phyloP scores from a whole-genome alignment of 2,329 filamentous ascomycete species.

The Ophiocordyceps sinensis region DNA sequence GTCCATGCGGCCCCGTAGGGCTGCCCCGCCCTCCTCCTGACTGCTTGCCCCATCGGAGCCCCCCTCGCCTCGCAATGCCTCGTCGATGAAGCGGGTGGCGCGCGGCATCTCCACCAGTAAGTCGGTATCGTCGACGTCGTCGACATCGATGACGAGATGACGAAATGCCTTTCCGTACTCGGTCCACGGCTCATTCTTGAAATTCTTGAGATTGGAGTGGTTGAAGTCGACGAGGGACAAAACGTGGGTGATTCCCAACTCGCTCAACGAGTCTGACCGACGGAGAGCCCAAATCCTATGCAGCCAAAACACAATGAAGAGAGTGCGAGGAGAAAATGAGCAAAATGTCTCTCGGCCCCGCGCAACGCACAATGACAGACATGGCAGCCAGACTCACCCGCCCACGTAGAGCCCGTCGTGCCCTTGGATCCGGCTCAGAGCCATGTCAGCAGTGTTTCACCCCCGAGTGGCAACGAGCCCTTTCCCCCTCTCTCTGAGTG shows the following conservation, averaged over 20 bases:
- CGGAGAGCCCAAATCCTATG: constrained; percentile 65
- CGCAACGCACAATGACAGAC: background rate
- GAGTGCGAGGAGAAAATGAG: background rate
- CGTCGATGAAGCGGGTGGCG: constrained; percentile 71
- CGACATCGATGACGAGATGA: constrained; percentile 69
- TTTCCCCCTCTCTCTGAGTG: no score
- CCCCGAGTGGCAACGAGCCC: background rate
- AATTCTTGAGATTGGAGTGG: constrained; percentile 20
- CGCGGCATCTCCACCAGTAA: constrained; percentile 65
- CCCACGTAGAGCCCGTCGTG: constrained; percentile 25
- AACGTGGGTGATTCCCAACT: constrained; percentile 74
- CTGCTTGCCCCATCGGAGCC: constrained; percentile 4
- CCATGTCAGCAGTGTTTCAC: constrained; percentile 21
- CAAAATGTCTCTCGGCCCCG: background rate
- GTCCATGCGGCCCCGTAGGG: constrained; percentile 3
- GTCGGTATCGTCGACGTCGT: constrained; percentile 85
- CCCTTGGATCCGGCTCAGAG: constrained; percentile 26
- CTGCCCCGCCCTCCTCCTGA: constrained; percentile 1
- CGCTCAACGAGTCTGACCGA: constrained; percentile 52
- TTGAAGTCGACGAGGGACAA: constrained; percentile 62
- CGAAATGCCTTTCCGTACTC: constrained; percentile 43
- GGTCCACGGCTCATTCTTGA: constrained; percentile 34
- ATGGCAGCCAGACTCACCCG: constrained; percentile 17
- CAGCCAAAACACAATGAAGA: no score
- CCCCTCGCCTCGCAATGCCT: constrained; percentile 29